Evolutionary conservation across 2,329 filamentous ascomycete genomes (phyloP).

Genomic region (Zasmidium angulare): DNA sequence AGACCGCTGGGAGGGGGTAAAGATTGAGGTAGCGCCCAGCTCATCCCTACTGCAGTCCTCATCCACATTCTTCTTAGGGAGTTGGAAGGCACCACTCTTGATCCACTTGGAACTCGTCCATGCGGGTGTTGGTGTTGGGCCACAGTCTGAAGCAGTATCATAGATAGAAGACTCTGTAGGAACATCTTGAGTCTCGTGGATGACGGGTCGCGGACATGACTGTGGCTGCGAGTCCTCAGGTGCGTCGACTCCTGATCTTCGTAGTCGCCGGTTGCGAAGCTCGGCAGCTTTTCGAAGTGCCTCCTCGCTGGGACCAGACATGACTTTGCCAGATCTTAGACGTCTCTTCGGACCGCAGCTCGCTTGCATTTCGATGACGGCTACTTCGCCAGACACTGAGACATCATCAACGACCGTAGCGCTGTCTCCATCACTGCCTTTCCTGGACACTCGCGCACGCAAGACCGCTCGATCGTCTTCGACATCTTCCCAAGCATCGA

Average conservation of each 20-base stretch:
- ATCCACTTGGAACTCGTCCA: slow-evolving; percentile 27
- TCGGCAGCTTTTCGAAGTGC: slow-evolving; percentile 19
- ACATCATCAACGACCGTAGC: slow-evolving; percentile 2
- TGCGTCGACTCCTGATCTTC: background rate
- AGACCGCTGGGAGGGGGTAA: slow-evolving; percentile 17
- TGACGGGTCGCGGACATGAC: slow-evolving; percentile 12
- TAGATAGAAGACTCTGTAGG: background rate
- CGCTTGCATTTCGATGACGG: slow-evolving; percentile 15
- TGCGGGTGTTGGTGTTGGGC: slow-evolving; percentile 24
- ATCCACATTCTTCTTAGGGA: slow-evolving; percentile 18
- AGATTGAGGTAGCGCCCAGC: slow-evolving; percentile 21
- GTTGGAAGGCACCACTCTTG: slow-evolving; percentile 17
- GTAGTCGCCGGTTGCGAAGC: slow-evolving; percentile 13
- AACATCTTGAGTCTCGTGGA: slow-evolving; percentile 15
- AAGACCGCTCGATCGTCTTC: background rate
- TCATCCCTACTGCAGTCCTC: slow-evolving; percentile 27
- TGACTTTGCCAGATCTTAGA: slow-evolving; percentile 11
- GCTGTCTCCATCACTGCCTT: background rate
- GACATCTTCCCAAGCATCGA: background rate
- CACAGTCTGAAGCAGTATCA: slow-evolving; percentile 16
- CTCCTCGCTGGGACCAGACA: slow-evolving; percentile 19
- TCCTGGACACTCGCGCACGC: slow-evolving; percentile 3
- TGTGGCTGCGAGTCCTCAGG: slow-evolving; percentile 13
- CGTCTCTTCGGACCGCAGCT: slow-evolving; percentile 18
- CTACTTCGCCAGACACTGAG: background rate